Evolutionary conservation across 495 filamentous ascomycete genomes (phyloP).

Genomic region (Entonaema liquescens): DNA sequence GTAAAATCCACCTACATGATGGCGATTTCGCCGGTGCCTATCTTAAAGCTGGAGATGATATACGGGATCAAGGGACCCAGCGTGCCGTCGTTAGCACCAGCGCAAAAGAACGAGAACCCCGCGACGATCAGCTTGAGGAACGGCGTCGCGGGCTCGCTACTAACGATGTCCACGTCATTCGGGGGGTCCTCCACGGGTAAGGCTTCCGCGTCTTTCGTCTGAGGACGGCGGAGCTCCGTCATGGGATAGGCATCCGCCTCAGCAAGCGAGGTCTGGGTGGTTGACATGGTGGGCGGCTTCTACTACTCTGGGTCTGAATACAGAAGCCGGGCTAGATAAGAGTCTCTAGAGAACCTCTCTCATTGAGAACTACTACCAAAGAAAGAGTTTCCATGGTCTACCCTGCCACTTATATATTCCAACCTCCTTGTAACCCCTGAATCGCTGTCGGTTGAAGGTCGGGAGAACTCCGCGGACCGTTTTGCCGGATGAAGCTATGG

Average conservation of each 20-base stretch:
- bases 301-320: too few species aligned
- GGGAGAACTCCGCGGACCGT: conserved; percentile 15
- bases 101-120: conserved; percentile 62
- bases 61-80: conserved; percentile 65
- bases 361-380: background rate
- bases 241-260: conserved; percentile 20
- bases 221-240: conserved; percentile 34
- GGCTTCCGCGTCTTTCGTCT: conserved; percentile 27
- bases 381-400: background rate
- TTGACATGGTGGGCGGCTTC: conserved; percentile 29
- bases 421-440: background rate
- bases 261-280: conserved; percentile 29
- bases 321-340: too few species aligned
- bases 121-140: conserved; percentile 57
- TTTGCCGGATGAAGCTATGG: conserved; percentile 11
- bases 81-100: conserved; percentile 64
- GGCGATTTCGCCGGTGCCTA: conserved; percentile 60
- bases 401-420: background rate
- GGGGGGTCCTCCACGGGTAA: conserved; percentile 16
- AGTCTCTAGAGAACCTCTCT: background rate
- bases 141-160: conserved; percentile 33
- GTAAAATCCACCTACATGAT: conserved; percentile 48
- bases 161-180: conserved; percentile 7
- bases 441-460: conserved; percentile 14
- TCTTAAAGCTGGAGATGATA: conserved; percentile 57